Conservation (phyloP, 345 rosid species). For the Populus deltoides region DNA sequence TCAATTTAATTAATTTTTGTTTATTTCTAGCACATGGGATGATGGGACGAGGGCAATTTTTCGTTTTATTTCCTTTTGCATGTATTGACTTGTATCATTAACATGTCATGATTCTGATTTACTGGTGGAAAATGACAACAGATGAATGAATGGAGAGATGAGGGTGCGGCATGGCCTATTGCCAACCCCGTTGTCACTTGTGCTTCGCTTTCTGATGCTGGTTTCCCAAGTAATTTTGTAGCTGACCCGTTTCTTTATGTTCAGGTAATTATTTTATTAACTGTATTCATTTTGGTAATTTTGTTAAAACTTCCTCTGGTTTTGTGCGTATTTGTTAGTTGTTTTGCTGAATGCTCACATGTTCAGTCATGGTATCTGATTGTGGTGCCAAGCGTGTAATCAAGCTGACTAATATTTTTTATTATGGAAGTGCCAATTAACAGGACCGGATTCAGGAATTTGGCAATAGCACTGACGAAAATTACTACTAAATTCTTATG, state of each 20-base stretch:
- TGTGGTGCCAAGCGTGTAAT: not conserved
- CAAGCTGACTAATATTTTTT: not conserved
- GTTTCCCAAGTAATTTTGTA: slow-evolving; percentile 82
- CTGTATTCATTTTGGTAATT: not conserved
- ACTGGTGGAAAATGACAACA: slow-evolving; percentile 32
- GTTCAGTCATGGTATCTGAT: not conserved
- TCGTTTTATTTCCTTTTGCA: not conserved
- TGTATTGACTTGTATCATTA: not conserved
- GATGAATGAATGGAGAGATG: slow-evolving; percentile 71
- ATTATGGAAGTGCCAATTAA: not conserved
- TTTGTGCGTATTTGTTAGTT: not conserved
- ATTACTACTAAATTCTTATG: not conserved
- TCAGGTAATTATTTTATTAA: slow-evolving; percentile 45
- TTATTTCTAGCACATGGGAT: not conserved
- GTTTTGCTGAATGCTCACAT: not conserved
- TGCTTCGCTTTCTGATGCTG: slow-evolving; percentile 70
- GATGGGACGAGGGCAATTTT: not conserved
- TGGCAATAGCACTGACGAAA: not conserved
- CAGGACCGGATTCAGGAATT: not conserved
- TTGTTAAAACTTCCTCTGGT: not conserved
- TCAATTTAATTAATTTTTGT: not conserved
- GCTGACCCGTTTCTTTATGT: slow-evolving; percentile 91
- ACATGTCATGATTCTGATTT: not conserved
- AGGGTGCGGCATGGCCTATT: slow-evolving; percentile 85
- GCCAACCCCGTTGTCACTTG: slow-evolving; percentile 95